These are phyloP conservation scores for Orbilia blumenaviensis DNA, from an alignment of 2,329 filamentous ascomycete species.

Conservation along the genomic window DNA sequence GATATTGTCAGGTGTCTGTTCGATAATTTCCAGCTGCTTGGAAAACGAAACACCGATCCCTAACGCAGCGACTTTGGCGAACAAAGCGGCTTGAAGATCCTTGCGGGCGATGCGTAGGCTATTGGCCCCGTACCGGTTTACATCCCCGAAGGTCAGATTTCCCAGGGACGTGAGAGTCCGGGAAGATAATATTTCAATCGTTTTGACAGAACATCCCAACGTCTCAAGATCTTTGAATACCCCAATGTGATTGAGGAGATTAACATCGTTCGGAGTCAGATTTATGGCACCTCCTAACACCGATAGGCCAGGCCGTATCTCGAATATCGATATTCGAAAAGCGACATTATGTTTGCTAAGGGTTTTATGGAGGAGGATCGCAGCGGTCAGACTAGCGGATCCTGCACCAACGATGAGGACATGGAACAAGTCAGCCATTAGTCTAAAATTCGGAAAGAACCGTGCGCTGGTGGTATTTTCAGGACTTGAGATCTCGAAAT, in stretches of 20 bases:
- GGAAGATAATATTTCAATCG: conserved; percentile 63
- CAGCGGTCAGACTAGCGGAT: conserved; percentile 58
- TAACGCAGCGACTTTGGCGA: conserved; percentile 51
- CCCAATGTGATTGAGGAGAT: conserved; percentile 63
- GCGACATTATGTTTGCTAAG: conserved; percentile 59
- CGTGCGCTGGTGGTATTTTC: conserved; percentile 40
- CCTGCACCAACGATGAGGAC: conserved; percentile 36
- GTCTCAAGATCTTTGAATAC: conserved; percentile 61
- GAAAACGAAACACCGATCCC: conserved; percentile 53
- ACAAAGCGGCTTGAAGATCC: conserved; percentile 57
- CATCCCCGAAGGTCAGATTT: conserved; percentile 65
- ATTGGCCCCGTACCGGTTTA: conserved; percentile 66
- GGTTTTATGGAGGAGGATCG: conserved; percentile 63
- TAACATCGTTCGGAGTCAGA: conserved; percentile 64
- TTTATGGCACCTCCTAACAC: conserved; percentile 65
- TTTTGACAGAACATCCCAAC: conserved; percentile 65
- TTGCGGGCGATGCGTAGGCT: conserved; percentile 58
- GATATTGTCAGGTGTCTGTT: conserved; percentile 41
- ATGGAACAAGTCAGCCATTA: conserved; percentile 26
- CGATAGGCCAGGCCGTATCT: conserved; percentile 63
- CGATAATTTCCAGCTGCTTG: conserved; percentile 50
- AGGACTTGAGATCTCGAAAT: neutral
- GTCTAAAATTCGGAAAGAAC: neutral
- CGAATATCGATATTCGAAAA: conserved; percentile 64
- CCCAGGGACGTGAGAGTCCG: conserved; percentile 56